Conservation (phyloP, 345 rosid genomes). For the Limnanthes douglasii region DNA sequence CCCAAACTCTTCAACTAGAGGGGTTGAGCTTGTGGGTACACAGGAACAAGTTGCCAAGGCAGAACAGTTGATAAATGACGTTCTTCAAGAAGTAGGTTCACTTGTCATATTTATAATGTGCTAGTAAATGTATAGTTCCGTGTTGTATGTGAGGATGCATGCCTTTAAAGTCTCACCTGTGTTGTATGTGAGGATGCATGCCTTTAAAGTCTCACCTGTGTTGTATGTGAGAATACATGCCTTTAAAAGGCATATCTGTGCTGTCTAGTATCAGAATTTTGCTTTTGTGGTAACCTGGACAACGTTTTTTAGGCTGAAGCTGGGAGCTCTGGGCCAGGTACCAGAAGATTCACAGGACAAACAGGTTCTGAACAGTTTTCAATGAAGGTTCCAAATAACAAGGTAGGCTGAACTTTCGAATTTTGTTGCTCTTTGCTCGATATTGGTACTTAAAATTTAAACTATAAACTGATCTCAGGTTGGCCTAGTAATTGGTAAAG, state of each 20-base stretch:
- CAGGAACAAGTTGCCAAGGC: conserved; percentile 82
- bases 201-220: too few species aligned
- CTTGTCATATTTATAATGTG: neutral
- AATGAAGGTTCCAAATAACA: conserved; percentile 75
- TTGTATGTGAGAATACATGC: conserved; percentile 1
- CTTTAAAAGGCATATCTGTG: neutral
- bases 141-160: neutral
- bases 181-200: neutral
- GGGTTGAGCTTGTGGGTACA: conserved; percentile 75
- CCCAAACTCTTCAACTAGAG: conserved; percentile 47
- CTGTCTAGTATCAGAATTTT: neutral
- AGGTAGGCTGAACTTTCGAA: conserved; percentile 28
- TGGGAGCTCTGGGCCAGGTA: conserved; percentile 70
- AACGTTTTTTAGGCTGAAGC: conserved; percentile 96
- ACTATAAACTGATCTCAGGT: conserved; percentile 38
- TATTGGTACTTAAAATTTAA: conserved; percentile 11
- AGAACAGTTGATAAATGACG: conserved; percentile 81
- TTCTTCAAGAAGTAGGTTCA: conserved; percentile 55
- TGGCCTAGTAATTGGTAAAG: conserved; percentile 98
- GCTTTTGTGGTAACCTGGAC: too few species aligned
- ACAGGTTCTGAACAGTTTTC: conserved; percentile 63
- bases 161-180: too few species aligned
- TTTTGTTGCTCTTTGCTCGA: conserved; percentile 2
- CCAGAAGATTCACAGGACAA: conserved; percentile 65
- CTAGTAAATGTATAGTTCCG: neutral